These are phyloP conservation scores for Chrysanthemum seticuspe DNA, from an alignment of 129 eudicot genomes.

Conservation along the genomic window DNA sequence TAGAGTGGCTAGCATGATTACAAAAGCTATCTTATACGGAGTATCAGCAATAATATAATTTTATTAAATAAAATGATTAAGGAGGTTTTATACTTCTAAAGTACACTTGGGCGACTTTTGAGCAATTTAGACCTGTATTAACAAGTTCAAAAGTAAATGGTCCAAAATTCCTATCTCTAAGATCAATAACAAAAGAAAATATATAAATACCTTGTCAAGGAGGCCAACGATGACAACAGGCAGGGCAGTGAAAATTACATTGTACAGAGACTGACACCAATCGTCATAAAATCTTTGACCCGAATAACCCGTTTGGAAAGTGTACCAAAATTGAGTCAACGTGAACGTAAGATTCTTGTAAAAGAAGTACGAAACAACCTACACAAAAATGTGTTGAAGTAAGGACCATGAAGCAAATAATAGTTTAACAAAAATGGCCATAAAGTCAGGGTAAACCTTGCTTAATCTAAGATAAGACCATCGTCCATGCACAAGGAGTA, in stretches of 20 bases:
- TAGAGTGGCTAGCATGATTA: neutral
- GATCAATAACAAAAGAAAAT: neutral
- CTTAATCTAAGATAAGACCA: constrained; percentile 97
- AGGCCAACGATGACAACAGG: constrained; percentile 89
- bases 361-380: constrained; percentile 94
- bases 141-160: neutral
- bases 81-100: too few relatives aligned
- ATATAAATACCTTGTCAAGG: constrained; percentile 71
- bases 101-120: neutral
- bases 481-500: constrained; percentile 96
- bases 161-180: neutral
- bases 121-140: neutral
- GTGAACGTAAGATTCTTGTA: constrained; percentile 96
- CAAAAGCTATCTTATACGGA: neutral
- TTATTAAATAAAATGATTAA: too few relatives aligned
- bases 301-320: constrained; percentile 87
- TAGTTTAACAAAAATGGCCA: neutral
- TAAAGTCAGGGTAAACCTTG: constrained; percentile 52
- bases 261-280: constrained; percentile 94
- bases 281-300: constrained; percentile 98
- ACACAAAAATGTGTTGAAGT: constrained; percentile 23
- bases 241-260: constrained; percentile 92
- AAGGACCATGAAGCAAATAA: neutral
- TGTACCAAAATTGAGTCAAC: constrained; percentile 95
- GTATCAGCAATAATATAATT: too few relatives aligned